These are phyloP conservation scores for Stagonosporopsis chrysanthemi DNA, from an alignment of 2,329 filamentous ascomycete genomes.

Conservation along the genomic window DNA sequence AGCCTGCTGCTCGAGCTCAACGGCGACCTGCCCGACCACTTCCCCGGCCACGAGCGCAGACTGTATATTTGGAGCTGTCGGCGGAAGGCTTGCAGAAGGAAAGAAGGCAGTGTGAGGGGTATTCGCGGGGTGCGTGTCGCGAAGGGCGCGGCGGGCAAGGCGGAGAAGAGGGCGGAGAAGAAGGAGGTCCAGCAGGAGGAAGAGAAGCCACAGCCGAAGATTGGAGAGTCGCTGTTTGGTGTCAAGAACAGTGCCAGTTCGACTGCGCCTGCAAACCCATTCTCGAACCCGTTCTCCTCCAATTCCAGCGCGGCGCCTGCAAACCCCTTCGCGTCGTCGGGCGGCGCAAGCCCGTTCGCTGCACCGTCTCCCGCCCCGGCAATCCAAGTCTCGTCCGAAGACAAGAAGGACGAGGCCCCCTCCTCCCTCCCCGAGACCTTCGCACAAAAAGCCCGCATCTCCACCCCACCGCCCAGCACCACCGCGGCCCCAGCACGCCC, in stretches of 20 bases:
- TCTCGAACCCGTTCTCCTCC: constrained; percentile 67
- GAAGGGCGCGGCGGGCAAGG: constrained; percentile 43
- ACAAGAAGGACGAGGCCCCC: constrained; percentile 34
- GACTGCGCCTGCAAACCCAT: constrained; percentile 37
- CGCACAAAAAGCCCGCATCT: constrained; percentile 70
- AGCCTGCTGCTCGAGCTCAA: constrained; percentile 88
- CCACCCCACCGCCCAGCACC: constrained; percentile 46
- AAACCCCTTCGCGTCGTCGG: constrained; percentile 64
- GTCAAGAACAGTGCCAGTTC: constrained; percentile 55
- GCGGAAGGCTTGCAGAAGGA: constrained; percentile 78
- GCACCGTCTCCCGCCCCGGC: constrained; percentile 36
- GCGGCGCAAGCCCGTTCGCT: constrained; percentile 38
- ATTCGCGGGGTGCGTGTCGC: constrained; percentile 71
- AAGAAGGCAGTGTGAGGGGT: constrained; percentile 80
- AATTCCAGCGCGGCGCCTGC: constrained; percentile 48
- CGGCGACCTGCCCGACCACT: constrained; percentile 84
- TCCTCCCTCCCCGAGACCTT: constrained; percentile 76
- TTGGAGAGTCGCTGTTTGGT: constrained; percentile 77
- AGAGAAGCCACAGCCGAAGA: constrained; percentile 52
- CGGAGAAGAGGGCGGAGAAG: constrained; percentile 26
- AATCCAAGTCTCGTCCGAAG: constrained; percentile 23
- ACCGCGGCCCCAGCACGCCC: constrained; percentile 46
- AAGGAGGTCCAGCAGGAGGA: constrained; percentile 36
- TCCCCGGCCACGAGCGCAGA: constrained; percentile 85
- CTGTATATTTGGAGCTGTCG: constrained; percentile 87